These are phyloP conservation scores for Magnaporthales sp. DNA, from an alignment of 2,329 filamentous ascomycete species.

Conservation along the genomic window DNA sequence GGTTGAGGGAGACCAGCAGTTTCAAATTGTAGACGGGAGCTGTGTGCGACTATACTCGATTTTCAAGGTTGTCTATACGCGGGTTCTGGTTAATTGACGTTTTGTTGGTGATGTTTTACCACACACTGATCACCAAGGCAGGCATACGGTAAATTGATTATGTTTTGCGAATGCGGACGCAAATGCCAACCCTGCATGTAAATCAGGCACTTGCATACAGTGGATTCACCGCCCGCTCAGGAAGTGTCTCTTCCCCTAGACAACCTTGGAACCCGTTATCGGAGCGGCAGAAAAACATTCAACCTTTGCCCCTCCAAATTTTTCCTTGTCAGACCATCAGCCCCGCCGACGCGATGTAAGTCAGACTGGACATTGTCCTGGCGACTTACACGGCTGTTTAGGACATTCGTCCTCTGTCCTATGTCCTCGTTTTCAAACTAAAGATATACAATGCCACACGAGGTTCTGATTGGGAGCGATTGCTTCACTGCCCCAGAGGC, in stretches of 20 bases:
- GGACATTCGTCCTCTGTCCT: background rate
- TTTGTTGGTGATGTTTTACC: background rate
- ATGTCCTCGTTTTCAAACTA: constrained; percentile 6
- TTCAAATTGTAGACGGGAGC: constrained; percentile 3
- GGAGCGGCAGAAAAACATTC: constrained; percentile 5
- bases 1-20: constrained; percentile 12
- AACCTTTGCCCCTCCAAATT: constrained; percentile 2
- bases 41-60: background rate
- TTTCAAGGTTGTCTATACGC: too few relatives aligned
- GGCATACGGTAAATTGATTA: too few relatives aligned
- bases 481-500: constrained; percentile 42
- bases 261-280: background rate
- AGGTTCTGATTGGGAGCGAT: constrained; percentile 25
- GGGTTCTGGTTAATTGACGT: background rate
- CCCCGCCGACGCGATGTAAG: background rate
- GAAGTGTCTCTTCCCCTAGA: background rate
- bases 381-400: background rate
- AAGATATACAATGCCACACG: constrained; percentile 12
- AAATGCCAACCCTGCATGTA: background rate
- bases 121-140: background rate
- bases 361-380: background rate
- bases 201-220: background rate
- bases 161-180: too few relatives aligned
- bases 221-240: background rate
- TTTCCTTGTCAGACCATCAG: background rate